Percentiles rank a stretch among this genome's conserved stretches.
Conservation (phyloP, 441 rosid species). For the Metrosideros polymorpha region DNA sequence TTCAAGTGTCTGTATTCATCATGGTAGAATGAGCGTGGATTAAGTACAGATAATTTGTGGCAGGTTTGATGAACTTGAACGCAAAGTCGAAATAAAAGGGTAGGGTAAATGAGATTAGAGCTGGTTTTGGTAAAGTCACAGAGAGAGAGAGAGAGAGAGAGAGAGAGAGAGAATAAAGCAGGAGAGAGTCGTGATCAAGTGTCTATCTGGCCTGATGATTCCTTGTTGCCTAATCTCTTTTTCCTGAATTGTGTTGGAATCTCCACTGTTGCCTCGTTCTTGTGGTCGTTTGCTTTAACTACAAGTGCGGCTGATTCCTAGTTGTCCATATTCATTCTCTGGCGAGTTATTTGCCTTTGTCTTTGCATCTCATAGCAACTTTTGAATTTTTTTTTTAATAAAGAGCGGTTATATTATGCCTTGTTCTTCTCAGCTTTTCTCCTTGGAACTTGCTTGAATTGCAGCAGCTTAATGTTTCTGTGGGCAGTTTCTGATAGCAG, state of each 20-base stretch:
- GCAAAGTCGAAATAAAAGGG: not conserved
- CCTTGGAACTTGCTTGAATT: not conserved
- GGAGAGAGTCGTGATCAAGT: not conserved
- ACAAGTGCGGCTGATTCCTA: not conserved
- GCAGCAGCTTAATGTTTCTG: not conserved
- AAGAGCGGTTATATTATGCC: not conserved
- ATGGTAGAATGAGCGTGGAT: not conserved
- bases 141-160: not conserved
- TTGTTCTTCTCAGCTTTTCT: not conserved
- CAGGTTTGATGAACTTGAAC: not conserved
- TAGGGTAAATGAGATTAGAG: not conserved
- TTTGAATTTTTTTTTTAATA: not conserved
- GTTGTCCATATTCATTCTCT: not conserved
- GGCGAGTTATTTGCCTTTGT: not conserved
- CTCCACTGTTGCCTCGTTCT: not conserved
- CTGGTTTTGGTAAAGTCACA: not conserved
- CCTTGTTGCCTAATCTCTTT: not conserved
- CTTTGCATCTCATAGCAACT: not conserved
- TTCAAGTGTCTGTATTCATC: not conserved
- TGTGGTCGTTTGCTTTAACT: not conserved
- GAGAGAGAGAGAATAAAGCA: not conserved
- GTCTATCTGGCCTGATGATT: not conserved
- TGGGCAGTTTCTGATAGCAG: not conserved
- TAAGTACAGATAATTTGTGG: not conserved
- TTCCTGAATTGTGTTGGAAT: not conserved